Base-by-base conservation (phyloP, 768 basidiomycete genomes). In the Stropharia rugosoannulata region DNA sequence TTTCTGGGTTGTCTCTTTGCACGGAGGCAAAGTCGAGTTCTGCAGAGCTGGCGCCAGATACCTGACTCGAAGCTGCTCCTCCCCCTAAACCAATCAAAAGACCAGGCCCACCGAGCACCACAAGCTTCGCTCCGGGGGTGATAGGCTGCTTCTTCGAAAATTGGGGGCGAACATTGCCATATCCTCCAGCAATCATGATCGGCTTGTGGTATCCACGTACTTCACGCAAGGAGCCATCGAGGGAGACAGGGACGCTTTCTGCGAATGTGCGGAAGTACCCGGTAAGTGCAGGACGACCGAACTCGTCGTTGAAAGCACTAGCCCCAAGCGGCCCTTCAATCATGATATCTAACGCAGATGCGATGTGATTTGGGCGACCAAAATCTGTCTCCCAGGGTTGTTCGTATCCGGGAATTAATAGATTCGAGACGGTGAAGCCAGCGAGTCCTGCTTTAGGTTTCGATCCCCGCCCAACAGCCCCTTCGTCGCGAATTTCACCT, bases 111-210 rank as follows among this genome's bases (percentile, higher is more conserved):
- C 97, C 97, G 5, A 99, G 77, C 0, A 98, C 94, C 57, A 98
- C 81, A 53, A 99, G 80, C 70, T 90, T 93, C 8, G 95, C 88
- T 1, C 92, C 95, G 2, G 89, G 79, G 0, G 79, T 75, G 65
- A 99, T 94, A 57, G 73, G 71, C 2, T 80, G 76, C 74, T 99
- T 99, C 65, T 75, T 80, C 32, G 95, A 86, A 63, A 91, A 95
- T 59, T 81, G 74, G 4, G 89, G 87, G 13, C 93, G 86, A 39
- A 98, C 95, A 65, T 90, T 98, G 4, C 97, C 97, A 59, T 95
- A 85, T 22, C 97, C 97, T 16, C 97, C 97, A 7, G 97, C 96
- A 61, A 99, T 90, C 97, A 99, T 99, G 76, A 99, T 97, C 12
- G 97, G 97, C 70, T 99, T 99, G 75, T 98, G 97, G 71, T 98